Conservation (phyloP, 2,329 filamentous ascomycete species). For the Curvularia hawaiiensis region DNA sequence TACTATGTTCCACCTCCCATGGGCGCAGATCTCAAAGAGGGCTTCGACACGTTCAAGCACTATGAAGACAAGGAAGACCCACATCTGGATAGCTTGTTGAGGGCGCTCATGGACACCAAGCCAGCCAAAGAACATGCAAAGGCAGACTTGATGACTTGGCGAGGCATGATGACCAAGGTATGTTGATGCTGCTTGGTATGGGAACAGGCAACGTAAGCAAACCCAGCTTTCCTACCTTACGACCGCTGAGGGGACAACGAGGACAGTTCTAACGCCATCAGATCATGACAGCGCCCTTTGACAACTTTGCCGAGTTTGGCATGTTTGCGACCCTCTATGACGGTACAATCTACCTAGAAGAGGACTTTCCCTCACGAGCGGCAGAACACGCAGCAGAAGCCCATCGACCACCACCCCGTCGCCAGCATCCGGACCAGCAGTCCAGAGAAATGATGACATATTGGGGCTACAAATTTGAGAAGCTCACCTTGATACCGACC, state of each 20-base stretch:
- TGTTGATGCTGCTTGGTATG: slow-evolving; percentile 15
- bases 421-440: slow-evolving; percentile 57
- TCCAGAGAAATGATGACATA: slow-evolving; percentile 86
- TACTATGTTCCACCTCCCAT: slow-evolving; percentile 85
- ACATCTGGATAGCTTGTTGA: slow-evolving; percentile 83
- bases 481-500: slow-evolving; percentile 74
- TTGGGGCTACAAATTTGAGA: slow-evolving; percentile 99
- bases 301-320: slow-evolving; percentile 80
- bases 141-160: slow-evolving; percentile 86
- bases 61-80: slow-evolving; percentile 83
- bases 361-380: slow-evolving; percentile 77
- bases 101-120: slow-evolving; percentile 72
- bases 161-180: slow-evolving; percentile 99
- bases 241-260: neutral
- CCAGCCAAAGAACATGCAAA: slow-evolving; percentile 66
- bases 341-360: slow-evolving; percentile 83
- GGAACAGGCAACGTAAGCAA: slow-evolving; percentile 22
- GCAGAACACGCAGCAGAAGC: slow-evolving; percentile 59
- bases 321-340: slow-evolving; percentile 95
- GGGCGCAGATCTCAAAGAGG: slow-evolving; percentile 74
- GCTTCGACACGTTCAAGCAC: slow-evolving; percentile 82
- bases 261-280: slow-evolving; percentile 45
- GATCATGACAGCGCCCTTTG: slow-evolving; percentile 86
- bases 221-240: slow-evolving; percentile 22
- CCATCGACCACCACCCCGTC: slow-evolving; percentile 26